Evolutionary conservation across 768 basidiomycete species (phyloP).

Genomic region (Auriscalpium microsporum): DNA sequence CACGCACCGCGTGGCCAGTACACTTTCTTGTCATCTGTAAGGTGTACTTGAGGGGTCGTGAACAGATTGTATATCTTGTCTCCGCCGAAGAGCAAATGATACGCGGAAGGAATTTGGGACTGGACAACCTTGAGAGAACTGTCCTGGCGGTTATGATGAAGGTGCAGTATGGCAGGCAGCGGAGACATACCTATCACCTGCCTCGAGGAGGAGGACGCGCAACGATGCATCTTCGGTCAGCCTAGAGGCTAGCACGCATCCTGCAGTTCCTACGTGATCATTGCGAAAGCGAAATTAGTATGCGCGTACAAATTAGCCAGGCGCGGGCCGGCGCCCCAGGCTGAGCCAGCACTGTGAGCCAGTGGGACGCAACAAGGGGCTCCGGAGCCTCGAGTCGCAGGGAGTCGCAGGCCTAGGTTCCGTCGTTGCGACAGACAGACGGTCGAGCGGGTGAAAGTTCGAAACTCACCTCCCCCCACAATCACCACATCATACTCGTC

Average conservation of each 20-base stretch:
- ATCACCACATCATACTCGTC: constrained; percentile 30
- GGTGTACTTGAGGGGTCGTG: constrained; percentile 48
- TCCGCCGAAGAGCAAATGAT: constrained; percentile 30
- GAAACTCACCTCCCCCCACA: constrained; percentile 27
- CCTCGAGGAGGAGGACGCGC: constrained; percentile 49
- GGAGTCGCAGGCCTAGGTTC: no score
- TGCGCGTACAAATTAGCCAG: not conserved
- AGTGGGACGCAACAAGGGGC: no score
- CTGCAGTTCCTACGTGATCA: constrained; percentile 45
- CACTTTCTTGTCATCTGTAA: constrained; percentile 32
- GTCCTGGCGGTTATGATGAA: not conserved
- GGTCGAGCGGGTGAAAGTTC: not conserved
- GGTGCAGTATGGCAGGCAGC: not conserved
- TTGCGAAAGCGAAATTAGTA: not conserved
- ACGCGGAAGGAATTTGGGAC: constrained; percentile 15
- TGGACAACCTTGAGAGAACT: constrained; percentile 3
- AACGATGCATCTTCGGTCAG: constrained; percentile 47
- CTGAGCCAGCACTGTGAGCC: no score
- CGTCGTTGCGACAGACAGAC: not conserved
- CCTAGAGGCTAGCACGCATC: constrained; percentile 52
- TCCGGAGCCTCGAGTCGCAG: no score
- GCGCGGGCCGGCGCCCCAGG: no score
- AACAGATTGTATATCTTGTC: constrained; percentile 44
- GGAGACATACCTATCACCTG: constrained; percentile 46
- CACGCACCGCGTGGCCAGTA: constrained; percentile 60